These are phyloP conservation scores for Dothideomycetes sp. DNA, from an alignment of 2,329 filamentous ascomycete species.

Conservation along the genomic window DNA sequence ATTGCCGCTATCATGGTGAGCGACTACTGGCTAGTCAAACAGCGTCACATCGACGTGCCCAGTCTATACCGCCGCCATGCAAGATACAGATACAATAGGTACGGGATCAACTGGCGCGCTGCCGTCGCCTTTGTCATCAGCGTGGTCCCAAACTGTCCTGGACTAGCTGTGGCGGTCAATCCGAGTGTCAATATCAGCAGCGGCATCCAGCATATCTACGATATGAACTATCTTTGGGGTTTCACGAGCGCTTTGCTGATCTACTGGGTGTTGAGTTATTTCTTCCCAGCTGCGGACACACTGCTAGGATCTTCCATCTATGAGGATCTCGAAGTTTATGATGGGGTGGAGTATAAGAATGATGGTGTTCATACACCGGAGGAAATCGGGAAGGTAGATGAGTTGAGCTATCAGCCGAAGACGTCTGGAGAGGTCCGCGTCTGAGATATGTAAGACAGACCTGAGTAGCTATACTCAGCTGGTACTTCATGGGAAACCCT, in stretches of 20 bases:
- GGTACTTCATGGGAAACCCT: no score
- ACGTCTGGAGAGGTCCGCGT: no score
- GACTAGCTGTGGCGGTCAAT: slow-evolving; percentile 34
- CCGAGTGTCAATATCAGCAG: slow-evolving; percentile 28
- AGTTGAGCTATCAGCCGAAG: no score
- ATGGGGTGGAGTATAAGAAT: no score
- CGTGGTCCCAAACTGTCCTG: slow-evolving; percentile 42
- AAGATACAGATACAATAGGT: slow-evolving; percentile 41
- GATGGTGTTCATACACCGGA: no score
- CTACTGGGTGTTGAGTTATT: slow-evolving; percentile 40
- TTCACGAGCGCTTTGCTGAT: slow-evolving; percentile 46
- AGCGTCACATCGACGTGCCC: slow-evolving; percentile 28
- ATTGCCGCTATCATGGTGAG: slow-evolving; percentile 49
- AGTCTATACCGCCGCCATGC: slow-evolving; percentile 40
- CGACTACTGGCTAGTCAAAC: slow-evolving; percentile 50
- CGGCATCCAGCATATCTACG: slow-evolving; percentile 45
- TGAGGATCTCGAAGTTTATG: slow-evolving; percentile 1
- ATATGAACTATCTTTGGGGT: slow-evolving; percentile 56
- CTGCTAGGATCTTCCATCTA: slow-evolving; percentile 30
- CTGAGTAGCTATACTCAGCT: no score
- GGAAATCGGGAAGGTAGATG: no score
- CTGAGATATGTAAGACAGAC: no score
- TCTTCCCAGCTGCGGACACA: slow-evolving; percentile 40
- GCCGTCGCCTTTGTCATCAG: slow-evolving; percentile 45
- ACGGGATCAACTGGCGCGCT: slow-evolving; percentile 49